Conservation (phyloP, 768 basidiomycete species). For the Mycena pura region DNA sequence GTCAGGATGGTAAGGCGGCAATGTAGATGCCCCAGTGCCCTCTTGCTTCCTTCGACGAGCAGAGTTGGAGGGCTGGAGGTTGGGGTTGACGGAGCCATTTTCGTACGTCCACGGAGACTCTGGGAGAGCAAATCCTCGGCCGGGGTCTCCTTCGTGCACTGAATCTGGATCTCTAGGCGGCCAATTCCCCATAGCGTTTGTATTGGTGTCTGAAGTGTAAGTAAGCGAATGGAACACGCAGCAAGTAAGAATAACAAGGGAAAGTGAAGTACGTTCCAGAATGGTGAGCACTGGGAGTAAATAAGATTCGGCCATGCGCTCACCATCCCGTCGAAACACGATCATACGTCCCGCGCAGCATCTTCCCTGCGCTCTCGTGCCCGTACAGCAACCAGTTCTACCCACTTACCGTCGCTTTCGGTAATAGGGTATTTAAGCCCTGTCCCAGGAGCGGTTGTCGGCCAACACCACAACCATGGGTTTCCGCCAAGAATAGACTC, state of each 20-base stretch:
- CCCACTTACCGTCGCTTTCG: slow-evolving; percentile 77
- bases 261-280: slow-evolving; percentile 1
- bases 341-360: slow-evolving; percentile 29
- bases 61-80: slow-evolving; percentile 67
- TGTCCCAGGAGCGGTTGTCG: slow-evolving; percentile 66
- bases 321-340: not conserved
- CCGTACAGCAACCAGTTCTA: slow-evolving; percentile 43
- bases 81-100: slow-evolving; percentile 77
- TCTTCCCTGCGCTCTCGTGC: slow-evolving; percentile 25
- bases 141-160: slow-evolving; percentile 36
- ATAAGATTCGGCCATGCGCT: not conserved
- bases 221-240: slow-evolving; percentile 2
- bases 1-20: slow-evolving; percentile 83
- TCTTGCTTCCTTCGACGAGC: slow-evolving; percentile 30
- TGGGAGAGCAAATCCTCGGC: slow-evolving; percentile 54
- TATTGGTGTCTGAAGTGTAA: slow-evolving; percentile 31
- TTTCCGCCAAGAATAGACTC: slow-evolving; percentile 78
- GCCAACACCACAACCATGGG: slow-evolving; percentile 86
- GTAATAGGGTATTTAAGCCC: slow-evolving; percentile 83
- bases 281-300: not conserved
- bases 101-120: slow-evolving; percentile 88
- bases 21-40: slow-evolving; percentile 48
- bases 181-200: slow-evolving; percentile 51
- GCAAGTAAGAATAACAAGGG: slow-evolving; percentile 5
- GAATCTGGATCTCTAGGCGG: slow-evolving; percentile 73